Evolutionary conservation across 2,329 filamentous ascomycete species (phyloP).

Genomic region (Exophiala alcalophila): DNA sequence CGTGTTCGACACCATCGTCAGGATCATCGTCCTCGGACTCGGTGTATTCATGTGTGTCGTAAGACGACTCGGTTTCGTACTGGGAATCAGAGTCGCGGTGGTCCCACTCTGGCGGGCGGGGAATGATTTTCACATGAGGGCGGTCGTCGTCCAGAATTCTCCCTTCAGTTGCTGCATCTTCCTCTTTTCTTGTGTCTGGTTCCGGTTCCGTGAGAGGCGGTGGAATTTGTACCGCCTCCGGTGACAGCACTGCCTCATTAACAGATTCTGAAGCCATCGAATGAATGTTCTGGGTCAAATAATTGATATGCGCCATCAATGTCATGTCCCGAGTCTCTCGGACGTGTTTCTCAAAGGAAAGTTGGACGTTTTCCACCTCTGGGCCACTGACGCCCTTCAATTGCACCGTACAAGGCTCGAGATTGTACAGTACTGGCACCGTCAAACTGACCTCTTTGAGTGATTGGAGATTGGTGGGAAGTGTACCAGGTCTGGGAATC

Average conservation of each 20-base stretch:
- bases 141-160: slow-evolving; percentile 42
- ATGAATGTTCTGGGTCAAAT: slow-evolving; percentile 68
- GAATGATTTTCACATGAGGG: slow-evolving; percentile 67
- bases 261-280: slow-evolving; percentile 58
- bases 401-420: slow-evolving; percentile 64
- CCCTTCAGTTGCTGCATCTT: not conserved
- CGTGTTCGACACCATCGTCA: slow-evolving; percentile 33
- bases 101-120: slow-evolving; percentile 74
- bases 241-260: slow-evolving; percentile 25
- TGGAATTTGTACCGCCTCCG: not conserved
- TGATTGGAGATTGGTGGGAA: slow-evolving; percentile 60
- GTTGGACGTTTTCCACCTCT: slow-evolving; percentile 63
- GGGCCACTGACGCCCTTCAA: slow-evolving; percentile 61
- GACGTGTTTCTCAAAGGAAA: slow-evolving; percentile 61
- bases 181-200: not conserved
- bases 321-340: slow-evolving; percentile 58
- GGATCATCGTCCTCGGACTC: slow-evolving; percentile 47
- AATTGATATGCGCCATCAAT: slow-evolving; percentile 72
- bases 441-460: slow-evolving; percentile 65
- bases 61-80: slow-evolving; percentile 41
- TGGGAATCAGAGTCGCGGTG: slow-evolving; percentile 36
- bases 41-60: slow-evolving; percentile 44
- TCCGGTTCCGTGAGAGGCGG: not conserved
- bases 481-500: slow-evolving; percentile 57
- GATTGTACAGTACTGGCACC: slow-evolving; percentile 68